Evolutionary conservation across 192 early-diverging fungal genomes (phyloP), one percentile per base, ranked within the genome.

Genomic region (Coemansia sp.): DNA sequence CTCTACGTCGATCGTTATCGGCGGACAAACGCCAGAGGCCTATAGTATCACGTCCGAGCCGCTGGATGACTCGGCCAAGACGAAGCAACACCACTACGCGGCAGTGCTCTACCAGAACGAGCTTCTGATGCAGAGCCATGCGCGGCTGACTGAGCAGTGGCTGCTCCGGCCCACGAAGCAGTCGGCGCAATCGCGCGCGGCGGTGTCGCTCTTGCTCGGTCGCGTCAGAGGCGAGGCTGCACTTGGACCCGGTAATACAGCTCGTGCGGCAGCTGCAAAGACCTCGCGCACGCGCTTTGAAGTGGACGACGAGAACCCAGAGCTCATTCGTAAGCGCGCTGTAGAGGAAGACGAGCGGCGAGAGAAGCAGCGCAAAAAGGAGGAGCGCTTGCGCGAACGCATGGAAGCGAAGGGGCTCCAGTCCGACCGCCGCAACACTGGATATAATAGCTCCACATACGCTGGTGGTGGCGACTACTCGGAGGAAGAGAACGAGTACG

Each of bases 111-210:
- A 83, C 27, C 51, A 63, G 34, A 57, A 39, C 34, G 80, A 70
- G 45, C 72, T 72, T 21, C 53, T 79, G 23, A 73, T 77, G 65
- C 75, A 77, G 25, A 77, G 21, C 53, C 80, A 83, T 29, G 80
- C 80, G 42, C 68, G 73, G 9, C 70, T 83, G 44, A 72, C 75
- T 10, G 80, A 81, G 31, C 55, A 72, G 42, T 77, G 80, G 80
- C 61, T 66, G 66, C 42, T 70, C 34, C 72, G 75, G 32, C 75
- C 68, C 15, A 63, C 68, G 36, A 19, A 44, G 11, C 77, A 72
- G 48, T 74, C 77, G 32, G 67, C 70, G 8, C 66, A 75, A n/a
- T 25, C 76, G 76, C 68, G 46, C 67, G 55, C 41, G 5, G 55
- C 55, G 5, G 31, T 57, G 19, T 75, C 64, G 21, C 34, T 39